Evolutionary conservation across 257 asterid species (phyloP).

Genomic region (Gentiana macrophylla): DNA sequence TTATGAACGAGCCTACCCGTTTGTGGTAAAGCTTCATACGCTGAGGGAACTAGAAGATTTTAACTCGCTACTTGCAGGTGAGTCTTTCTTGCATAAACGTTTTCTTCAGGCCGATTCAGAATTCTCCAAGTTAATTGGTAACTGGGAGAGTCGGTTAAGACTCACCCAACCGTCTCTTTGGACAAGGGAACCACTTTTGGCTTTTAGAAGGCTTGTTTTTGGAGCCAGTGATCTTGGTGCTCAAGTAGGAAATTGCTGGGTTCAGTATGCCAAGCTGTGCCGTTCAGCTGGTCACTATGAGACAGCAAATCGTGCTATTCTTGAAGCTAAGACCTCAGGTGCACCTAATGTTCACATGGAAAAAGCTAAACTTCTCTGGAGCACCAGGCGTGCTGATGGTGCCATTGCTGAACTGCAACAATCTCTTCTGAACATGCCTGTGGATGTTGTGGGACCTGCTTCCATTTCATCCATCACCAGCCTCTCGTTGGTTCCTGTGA

Average conservation of each 20-base stretch:
- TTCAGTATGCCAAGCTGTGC: constrained; percentile 91
- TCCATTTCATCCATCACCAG: constrained; percentile 84
- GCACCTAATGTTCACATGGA: constrained; percentile 89
- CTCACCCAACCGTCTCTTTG: constrained; percentile 93
- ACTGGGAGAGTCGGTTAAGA: constrained; percentile 89
- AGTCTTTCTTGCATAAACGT: constrained; percentile 59
- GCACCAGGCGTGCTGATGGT: constrained; percentile 85
- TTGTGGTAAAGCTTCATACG: constrained; percentile 91
- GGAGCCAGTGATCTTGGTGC: constrained; percentile 64
- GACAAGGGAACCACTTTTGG: constrained; percentile 98
- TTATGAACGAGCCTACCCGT: constrained; percentile 92
- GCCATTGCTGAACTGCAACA: constrained; percentile 98
- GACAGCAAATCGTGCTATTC: constrained; percentile 87
- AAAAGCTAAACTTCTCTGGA: constrained; percentile 97
- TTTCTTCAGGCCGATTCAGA: constrained; percentile 52
- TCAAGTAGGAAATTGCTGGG: constrained; percentile 88
- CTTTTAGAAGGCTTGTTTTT: constrained; percentile 86
- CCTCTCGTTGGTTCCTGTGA: constrained; percentile 71
- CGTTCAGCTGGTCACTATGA: constrained; percentile 98
- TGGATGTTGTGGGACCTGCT: constrained; percentile 71
- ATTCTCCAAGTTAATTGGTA: constrained; percentile 48
- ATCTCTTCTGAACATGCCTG: constrained; percentile 82
- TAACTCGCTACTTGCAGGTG: constrained; percentile 63
- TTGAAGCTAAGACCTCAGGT: constrained; percentile 80
- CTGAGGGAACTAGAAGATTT: constrained; percentile 94